Evolutionary conservation across 2,329 filamentous ascomycete genomes (phyloP).

Genomic region (Aspergillus arachidicola): DNA sequence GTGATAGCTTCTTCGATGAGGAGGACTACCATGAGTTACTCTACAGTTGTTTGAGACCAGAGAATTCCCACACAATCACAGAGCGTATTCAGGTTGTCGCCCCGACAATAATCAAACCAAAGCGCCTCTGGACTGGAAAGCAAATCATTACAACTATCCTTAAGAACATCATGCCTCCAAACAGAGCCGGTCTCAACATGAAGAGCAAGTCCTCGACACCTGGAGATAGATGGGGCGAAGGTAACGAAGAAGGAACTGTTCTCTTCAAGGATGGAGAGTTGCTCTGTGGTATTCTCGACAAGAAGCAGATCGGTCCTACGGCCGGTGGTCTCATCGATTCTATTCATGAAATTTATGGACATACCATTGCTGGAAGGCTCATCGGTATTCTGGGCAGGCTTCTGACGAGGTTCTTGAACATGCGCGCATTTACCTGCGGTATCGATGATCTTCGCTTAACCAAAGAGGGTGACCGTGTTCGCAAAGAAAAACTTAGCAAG

Average conservation of each 20-base stretch:
- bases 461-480: slow-evolving; percentile 70
- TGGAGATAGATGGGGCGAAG: slow-evolving; percentile 73
- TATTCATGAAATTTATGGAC: slow-evolving; percentile 90
- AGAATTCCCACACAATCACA: slow-evolving; percentile 82
- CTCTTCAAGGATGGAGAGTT: slow-evolving; percentile 86
- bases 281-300: slow-evolving; percentile 89
- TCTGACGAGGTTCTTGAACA: slow-evolving; percentile 85
- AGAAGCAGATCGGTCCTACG: slow-evolving; percentile 87
- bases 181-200: slow-evolving; percentile 77
- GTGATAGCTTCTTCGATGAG: slow-evolving; percentile 86
- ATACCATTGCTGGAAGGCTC: slow-evolving; percentile 80
- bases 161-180: slow-evolving; percentile 82
- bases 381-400: slow-evolving; percentile 88
- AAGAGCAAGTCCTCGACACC: slow-evolving; percentile 77
- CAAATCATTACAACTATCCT: slow-evolving; percentile 91
- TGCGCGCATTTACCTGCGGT: slow-evolving; percentile 94
- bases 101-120: slow-evolving; percentile 81
- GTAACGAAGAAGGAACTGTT: slow-evolving; percentile 74
- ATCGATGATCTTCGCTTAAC: slow-evolving; percentile 95
- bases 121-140: slow-evolving; percentile 88
- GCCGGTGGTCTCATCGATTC: slow-evolving; percentile 87
- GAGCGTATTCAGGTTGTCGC: slow-evolving; percentile 79
- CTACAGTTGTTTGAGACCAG: slow-evolving; percentile 85
- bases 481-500: slow-evolving; percentile 68
- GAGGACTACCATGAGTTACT: slow-evolving; percentile 92